phyloP scores from a whole-genome alignment of 1,139 yeast species.

The Sugiyamaella grinbergsii region DNA sequence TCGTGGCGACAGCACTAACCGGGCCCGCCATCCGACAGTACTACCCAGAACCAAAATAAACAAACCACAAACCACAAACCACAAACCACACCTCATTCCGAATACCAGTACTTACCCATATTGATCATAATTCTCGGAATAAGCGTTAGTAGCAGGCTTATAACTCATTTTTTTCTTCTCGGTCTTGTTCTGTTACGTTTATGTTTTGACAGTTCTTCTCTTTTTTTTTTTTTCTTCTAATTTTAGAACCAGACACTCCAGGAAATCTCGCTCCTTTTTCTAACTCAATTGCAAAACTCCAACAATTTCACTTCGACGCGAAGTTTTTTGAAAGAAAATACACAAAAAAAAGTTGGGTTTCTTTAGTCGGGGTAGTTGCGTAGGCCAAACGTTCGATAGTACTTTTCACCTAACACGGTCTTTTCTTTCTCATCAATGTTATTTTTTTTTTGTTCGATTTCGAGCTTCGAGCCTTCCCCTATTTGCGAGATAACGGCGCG shows the following conservation, averaged over 20 bases:
- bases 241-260: not conserved
- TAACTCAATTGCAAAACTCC: not conserved
- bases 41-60: too few species aligned
- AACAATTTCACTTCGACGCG: not conserved
- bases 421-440: not conserved
- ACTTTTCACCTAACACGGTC: not conserved
- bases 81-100: not conserved
- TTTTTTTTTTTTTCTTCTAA: not conserved
- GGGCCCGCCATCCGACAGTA: not conserved
- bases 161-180: slow-evolving; percentile 12
- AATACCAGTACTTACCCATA: slow-evolving; percentile 20
- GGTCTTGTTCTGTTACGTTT: not conserved
- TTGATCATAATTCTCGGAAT: slow-evolving; percentile 20
- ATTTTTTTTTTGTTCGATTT: not conserved
- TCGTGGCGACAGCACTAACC: not conserved
- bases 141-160: slow-evolving; percentile 5
- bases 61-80: not conserved
- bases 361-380: not conserved
- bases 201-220: not conserved
- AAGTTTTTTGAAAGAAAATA: not conserved
- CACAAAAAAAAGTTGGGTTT: not conserved
- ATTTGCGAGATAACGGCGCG: not conserved
- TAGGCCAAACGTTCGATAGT: too few species aligned
- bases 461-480: not conserved
- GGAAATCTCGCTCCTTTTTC: not conserved